These are phyloP conservation scores for Petunia hybrid DNA, from an alignment of 305 asterid species.

Conservation along the genomic window DNA sequence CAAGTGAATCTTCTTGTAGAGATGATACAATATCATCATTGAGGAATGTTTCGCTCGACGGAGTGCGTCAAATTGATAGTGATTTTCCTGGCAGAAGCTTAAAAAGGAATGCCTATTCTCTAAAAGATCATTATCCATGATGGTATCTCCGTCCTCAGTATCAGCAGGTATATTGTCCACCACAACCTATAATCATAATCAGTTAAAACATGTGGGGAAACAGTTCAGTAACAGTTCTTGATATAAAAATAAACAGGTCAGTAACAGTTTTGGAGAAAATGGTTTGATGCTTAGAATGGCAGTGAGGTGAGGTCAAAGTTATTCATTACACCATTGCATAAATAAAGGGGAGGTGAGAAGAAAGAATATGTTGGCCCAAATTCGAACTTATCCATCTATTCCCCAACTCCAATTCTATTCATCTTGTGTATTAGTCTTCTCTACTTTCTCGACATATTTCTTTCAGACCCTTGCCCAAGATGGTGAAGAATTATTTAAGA, in stretches of 20 bases:
- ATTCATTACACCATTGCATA: constrained; percentile 3
- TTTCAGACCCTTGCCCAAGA: constrained; percentile 23
- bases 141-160: constrained; percentile 57
- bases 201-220: constrained; percentile 15
- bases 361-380: constrained; percentile 26
- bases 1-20: constrained; percentile 46
- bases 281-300: neutral
- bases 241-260: neutral
- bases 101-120: constrained; percentile 64
- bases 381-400: neutral
- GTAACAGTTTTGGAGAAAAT: neutral
- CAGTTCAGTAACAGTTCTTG: neutral
- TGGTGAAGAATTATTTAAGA: constrained; percentile 29
- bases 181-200: constrained; percentile 43
- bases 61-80: constrained; percentile 68
- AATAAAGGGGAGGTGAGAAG: neutral
- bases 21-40: constrained; percentile 81
- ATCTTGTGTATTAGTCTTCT: neutral
- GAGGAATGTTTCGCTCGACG: constrained; percentile 85
- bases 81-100: constrained; percentile 65
- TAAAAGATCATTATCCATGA: constrained; percentile 56
- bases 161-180: constrained; percentile 52
- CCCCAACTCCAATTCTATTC: constrained; percentile 8
- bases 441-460: neutral
- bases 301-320: neutral